Evolutionary conservation across 2,329 filamentous ascomycete species (phyloP).

Genomic region (Pyrenochaeta sp.): DNA sequence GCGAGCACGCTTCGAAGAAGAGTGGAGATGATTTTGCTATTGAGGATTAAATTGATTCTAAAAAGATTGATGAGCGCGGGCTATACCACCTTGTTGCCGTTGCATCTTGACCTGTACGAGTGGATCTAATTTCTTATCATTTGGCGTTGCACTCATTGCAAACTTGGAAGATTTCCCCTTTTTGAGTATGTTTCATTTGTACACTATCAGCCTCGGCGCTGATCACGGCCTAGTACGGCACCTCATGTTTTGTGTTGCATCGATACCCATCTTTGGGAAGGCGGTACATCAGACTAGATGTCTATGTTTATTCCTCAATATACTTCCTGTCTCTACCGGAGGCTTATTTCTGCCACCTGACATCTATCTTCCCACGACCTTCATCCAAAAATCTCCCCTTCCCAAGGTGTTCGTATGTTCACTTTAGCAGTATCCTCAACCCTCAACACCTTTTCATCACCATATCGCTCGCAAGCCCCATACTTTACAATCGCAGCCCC

Average conservation of each 20-base stretch:
- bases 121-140: not conserved
- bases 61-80: not conserved
- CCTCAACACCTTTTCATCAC: slow-evolving; percentile 31
- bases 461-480: slow-evolving; percentile 31
- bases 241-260: not conserved
- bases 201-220: not conserved
- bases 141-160: not conserved
- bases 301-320: not conserved
- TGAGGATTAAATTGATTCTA: slow-evolving; percentile 10
- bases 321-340: not conserved
- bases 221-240: not conserved
- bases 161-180: not conserved
- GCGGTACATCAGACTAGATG: not conserved
- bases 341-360: not conserved
- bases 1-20: slow-evolving; percentile 8
- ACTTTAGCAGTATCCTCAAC: slow-evolving; percentile 24
- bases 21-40: slow-evolving; percentile 14
- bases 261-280: not conserved
- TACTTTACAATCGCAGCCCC: slow-evolving; percentile 30
- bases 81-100: not conserved
- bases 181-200: not conserved
- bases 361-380: not conserved
- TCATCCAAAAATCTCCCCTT: slow-evolving; percentile 34
- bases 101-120: not conserved
- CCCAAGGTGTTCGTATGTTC: slow-evolving; percentile 28